These are phyloP conservation scores for Hypoxylon sp. DNA, from an alignment of 2,329 filamentous ascomycete genomes.

Conservation along the genomic window DNA sequence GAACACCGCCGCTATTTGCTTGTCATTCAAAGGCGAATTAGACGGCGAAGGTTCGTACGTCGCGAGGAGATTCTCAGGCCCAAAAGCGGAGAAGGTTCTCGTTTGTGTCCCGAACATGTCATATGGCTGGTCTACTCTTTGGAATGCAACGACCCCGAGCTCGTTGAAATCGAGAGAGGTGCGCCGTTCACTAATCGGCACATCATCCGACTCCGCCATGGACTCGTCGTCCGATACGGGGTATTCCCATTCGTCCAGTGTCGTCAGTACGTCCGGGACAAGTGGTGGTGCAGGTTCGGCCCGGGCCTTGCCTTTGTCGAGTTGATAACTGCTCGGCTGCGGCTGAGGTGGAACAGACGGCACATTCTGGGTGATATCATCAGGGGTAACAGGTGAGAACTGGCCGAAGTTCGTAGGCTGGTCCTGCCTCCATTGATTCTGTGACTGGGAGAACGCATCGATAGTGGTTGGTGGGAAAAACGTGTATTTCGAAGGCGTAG, in stretches of 20 bases:
- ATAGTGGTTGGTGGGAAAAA: slow-evolving; percentile 53
- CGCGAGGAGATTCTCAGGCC: slow-evolving; percentile 67
- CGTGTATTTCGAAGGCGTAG: slow-evolving; percentile 48
- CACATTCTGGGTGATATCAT: slow-evolving; percentile 34
- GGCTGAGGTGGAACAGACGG: slow-evolving; percentile 35
- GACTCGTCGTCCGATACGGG: slow-evolving; percentile 72
- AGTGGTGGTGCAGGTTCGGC: slow-evolving; percentile 39
- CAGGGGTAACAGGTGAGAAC: slow-evolving; percentile 41
- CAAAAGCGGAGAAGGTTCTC: slow-evolving; percentile 65
- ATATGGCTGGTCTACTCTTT: slow-evolving; percentile 55
- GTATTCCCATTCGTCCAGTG: slow-evolving; percentile 57
- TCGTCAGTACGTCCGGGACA: slow-evolving; percentile 15
- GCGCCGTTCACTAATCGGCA: slow-evolving; percentile 31
- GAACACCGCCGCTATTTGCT: slow-evolving; percentile 85
- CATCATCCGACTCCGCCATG: slow-evolving; percentile 59
- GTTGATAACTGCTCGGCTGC: slow-evolving; percentile 28
- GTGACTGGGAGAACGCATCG: slow-evolving; percentile 50
- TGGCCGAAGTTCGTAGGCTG: slow-evolving; percentile 47
- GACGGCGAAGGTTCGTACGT: slow-evolving; percentile 76
- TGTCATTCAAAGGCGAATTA: slow-evolving; percentile 82
- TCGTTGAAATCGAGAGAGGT: slow-evolving; percentile 58
- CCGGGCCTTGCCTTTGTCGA: slow-evolving; percentile 42
- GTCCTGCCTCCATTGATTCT: slow-evolving; percentile 49
- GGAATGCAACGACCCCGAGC: slow-evolving; percentile 59
- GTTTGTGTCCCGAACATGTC: slow-evolving; percentile 63